Evolutionary conservation across 2,329 filamentous ascomycete genomes (phyloP), one percentile per base, ranked within the genome.

Genomic region (Botrytis aclada): DNA sequence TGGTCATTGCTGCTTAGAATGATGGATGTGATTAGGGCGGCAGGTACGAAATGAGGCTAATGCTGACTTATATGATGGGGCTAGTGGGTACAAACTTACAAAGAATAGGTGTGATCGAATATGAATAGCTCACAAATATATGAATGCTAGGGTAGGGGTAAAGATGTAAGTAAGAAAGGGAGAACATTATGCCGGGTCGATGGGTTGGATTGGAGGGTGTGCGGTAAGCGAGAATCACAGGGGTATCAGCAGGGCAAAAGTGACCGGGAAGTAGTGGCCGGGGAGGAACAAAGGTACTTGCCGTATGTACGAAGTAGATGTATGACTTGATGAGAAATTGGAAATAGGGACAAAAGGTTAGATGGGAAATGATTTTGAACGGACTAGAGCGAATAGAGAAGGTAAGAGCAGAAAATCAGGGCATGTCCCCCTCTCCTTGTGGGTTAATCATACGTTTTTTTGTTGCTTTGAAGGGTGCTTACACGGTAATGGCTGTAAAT

Each of bases 121-220:
- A 39, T 29, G 64, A 54, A 54, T 54, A 39, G 32, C 14, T 54
- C 22, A 39, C 37, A 9, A 66, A 66, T 66, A 37, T 54, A 41
- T 41, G 65, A 25, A 51, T 45, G 41, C n/a, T 29, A 70, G 32
- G 69, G 41, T 70, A 71, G 58, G 58, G 34, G 45, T 37, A 1
- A 22, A 54, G 64, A 54, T 67, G 47, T 18, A 47, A 54, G 70
- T 72, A 72, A 72, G 62, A 72, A 71, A 72, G 70, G 70, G 45
- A 47, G 62, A 72, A 67, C 39, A 47, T 72, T 72, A n/a, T 58
- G 47, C 70, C 70, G 70, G 70, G 29, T 67, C 22, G n/a, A 58
- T 51, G 47, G 69, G 62, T 62, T 61, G 47, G 63, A 51, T 37
- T 51, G 63, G 60, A n/a, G 43, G 41, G 43, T 51, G 45, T 65